Evolutionary conservation across 352 stramenopile species (phyloP), one percentile per base, ranked within the genome.

Genomic region (Thraustochytrium sp.): DNA sequence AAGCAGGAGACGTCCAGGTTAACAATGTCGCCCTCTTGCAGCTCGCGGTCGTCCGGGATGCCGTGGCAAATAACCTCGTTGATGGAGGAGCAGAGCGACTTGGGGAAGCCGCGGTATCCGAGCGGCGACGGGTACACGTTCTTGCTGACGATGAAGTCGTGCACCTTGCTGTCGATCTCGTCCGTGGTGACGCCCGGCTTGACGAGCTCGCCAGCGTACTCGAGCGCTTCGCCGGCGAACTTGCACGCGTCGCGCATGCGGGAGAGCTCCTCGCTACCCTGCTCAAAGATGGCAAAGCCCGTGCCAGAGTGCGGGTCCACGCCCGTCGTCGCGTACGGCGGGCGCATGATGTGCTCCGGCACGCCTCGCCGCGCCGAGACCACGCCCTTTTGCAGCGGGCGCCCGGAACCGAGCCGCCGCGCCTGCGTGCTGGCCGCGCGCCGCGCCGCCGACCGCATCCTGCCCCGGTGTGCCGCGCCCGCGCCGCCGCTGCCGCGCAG

Each of bases 31-130:
- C 96, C 95, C 78, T 97, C 91, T 68, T 92, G 53, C 13, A 98
- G 88, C 34, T 86, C 85, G 3, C 94, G 89, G 44, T 89, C 92
- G 89, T 99, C 96, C 0, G 96, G 96, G 86, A 99, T 98, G 68
- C 94, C 95, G 86, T 99, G 96, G 78, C 97, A 97, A 11, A 98
- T 91, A 53, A 98, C 91, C 86, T 99, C 96, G 88, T 99, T 99
- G 62, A 98, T 91, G 21, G 89, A 96, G 55, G 92, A 92, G 88
- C 95, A 98, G 36, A 99, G 87, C 49, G 93, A 95, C 89, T 99
- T 98, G 80, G 94, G 92, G 86, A 97, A 98, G 64, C 92, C 91
- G 54, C 89, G 89, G 85, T 98, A 97, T 84, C 95, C 94, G n/a
- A 97, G 89, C 18, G 90, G 91, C 26, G 87, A 90, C 16, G 91